phyloP scores from a whole-genome alignment of 2,329 filamentous ascomycete species.

The Aspergillus eucalypticola region DNA sequence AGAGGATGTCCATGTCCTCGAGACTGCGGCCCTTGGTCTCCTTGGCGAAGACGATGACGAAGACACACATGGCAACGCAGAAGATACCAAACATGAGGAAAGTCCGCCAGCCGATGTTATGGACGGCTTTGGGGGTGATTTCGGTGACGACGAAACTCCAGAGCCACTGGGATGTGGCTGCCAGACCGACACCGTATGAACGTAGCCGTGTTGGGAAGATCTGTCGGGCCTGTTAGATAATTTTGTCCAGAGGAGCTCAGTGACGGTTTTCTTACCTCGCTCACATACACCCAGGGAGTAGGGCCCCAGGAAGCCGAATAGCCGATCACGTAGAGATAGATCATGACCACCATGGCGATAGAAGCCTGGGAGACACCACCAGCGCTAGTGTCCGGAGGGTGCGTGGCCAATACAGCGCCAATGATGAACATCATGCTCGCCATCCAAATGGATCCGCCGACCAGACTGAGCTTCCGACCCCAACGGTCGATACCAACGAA shows the following conservation, averaged over 20 bases:
- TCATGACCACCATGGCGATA: constrained; percentile 47
- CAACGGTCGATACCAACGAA: constrained; percentile 41
- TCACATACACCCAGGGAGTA: constrained; percentile 37
- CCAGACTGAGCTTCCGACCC: constrained; percentile 37
- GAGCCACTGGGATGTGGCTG: constrained; percentile 41
- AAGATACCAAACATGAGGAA: constrained; percentile 47
- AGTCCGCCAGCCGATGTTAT: constrained; percentile 41
- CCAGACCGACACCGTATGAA: constrained; percentile 43
- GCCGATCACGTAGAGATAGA: constrained; percentile 49
- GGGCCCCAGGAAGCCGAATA: constrained; percentile 31
- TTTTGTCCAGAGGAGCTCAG: not conserved
- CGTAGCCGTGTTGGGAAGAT: constrained; percentile 45
- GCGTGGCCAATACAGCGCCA: constrained; percentile 33
- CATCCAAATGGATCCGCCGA: constrained; percentile 39
- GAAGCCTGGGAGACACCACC: constrained; percentile 33
- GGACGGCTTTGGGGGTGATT: constrained; percentile 43
- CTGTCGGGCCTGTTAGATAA: constrained; percentile 15
- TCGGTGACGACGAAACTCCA: constrained; percentile 47
- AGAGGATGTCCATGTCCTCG: constrained; percentile 43
- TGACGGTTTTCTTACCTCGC: constrained; percentile 26
- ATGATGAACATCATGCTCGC: constrained; percentile 44
- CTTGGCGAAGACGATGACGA: constrained; percentile 39
- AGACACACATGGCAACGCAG: constrained; percentile 39
- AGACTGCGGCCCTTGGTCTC: constrained; percentile 42
- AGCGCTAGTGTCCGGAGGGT: constrained; percentile 33